These are phyloP conservation scores for Macadamia integrifolia DNA, from an alignment of 164 flowering plant species.

Conservation along the genomic window DNA sequence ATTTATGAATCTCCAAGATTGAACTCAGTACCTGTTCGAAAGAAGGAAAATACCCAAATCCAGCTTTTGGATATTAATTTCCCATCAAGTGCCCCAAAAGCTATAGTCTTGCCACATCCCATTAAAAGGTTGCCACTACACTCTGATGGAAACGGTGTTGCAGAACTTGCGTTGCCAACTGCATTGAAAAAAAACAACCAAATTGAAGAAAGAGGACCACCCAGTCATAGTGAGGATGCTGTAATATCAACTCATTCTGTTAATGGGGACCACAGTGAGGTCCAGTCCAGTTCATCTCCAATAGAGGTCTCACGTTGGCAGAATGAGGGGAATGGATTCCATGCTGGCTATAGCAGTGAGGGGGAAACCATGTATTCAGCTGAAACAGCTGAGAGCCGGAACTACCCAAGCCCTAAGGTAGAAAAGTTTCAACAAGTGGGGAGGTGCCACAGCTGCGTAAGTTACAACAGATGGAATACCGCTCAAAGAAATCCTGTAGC, in stretches of 20 bases:
- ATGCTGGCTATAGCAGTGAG: conserved; percentile 59
- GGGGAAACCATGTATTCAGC: conserved; percentile 97
- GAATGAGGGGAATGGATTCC: conserved; percentile 27
- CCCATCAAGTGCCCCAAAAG: conserved; percentile 53
- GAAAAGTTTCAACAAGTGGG: conserved; percentile 67
- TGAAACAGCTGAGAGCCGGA: conserved; percentile 93
- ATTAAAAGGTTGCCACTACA: conserved; percentile 23
- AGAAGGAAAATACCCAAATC: conserved; percentile 38
- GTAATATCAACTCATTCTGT: conserved; percentile 60
- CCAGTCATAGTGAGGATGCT: conserved; percentile 27
- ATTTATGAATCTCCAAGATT: conserved; percentile 79
- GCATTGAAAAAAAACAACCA: conserved; percentile 21
- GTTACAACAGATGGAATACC: conserved; percentile 69
- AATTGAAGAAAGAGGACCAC: conserved; percentile 17
- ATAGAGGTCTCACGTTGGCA: conserved; percentile 28
- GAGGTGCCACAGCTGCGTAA: conserved; percentile 93
- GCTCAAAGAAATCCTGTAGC: conserved; percentile 38
- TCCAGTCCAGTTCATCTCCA: conserved; percentile 63
- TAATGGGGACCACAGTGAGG: conserved; percentile 53
- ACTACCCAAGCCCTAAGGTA: conserved; percentile 70
- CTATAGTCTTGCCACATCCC: conserved; percentile 24
- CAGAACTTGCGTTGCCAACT: conserved; percentile 17
- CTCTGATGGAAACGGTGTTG: conserved; percentile 36
- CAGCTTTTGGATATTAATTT: conserved; percentile 90
- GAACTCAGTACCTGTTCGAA: conserved; percentile 44